Evolutionary conservation across 2,329 filamentous ascomycete species (phyloP).

Genomic region (Ascochyta rabiei): DNA sequence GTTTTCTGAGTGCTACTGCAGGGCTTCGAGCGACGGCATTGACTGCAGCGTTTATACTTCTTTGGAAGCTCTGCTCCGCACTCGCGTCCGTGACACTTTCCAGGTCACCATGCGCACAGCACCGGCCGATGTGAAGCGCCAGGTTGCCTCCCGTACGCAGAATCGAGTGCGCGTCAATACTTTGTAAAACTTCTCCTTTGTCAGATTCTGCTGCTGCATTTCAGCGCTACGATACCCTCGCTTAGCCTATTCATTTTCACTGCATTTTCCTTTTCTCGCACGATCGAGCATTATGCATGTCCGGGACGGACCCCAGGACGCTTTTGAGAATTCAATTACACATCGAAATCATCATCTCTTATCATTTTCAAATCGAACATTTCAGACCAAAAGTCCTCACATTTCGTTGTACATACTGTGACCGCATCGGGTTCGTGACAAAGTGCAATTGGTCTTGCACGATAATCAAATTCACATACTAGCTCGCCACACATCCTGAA

Average conservation of each 20-base stretch:
- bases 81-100: constrained; percentile 45
- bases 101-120: constrained; percentile 46
- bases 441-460: background rate
- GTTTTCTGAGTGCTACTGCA: constrained; percentile 46
- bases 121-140: constrained; percentile 43
- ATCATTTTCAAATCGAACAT: background rate
- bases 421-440: background rate
- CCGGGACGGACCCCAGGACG: background rate
- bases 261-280: background rate
- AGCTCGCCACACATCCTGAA: background rate
- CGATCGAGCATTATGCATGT: constrained; percentile 4
- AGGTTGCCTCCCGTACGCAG: constrained; percentile 39
- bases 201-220: constrained; percentile 10
- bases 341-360: background rate
- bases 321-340: background rate
- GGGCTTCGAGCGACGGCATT: constrained; percentile 32
- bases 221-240: constrained; percentile 17
- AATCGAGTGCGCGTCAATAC: constrained; percentile 39
- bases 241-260: background rate
- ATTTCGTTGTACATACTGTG: background rate
- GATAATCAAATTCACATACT: background rate
- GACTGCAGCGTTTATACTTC: constrained; percentile 39
- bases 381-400: background rate
- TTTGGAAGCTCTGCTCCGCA: constrained; percentile 41
- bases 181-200: constrained; percentile 21